These are phyloP conservation scores for Hypericum perforatum DNA, from an alignment of 345 rosid genomes.

Conservation along the genomic window DNA sequence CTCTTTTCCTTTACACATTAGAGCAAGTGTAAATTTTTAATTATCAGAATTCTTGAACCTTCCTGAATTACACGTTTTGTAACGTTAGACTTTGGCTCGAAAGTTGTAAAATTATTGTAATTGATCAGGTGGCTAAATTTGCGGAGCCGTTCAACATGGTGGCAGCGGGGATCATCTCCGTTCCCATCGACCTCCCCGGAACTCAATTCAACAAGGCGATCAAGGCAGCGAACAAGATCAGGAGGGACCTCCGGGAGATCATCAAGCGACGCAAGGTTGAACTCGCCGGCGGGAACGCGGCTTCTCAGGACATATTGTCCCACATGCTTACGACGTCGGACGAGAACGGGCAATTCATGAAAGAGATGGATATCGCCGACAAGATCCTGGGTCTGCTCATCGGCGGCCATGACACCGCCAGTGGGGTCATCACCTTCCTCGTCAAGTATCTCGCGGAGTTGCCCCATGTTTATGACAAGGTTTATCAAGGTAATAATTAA, in stretches of 20 bases:
- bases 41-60: too few relatives aligned
- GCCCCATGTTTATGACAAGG: constrained; percentile 10
- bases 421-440: constrained; percentile 15
- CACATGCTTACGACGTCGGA: constrained; percentile 12
- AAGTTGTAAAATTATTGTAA: too few relatives aligned
- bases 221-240: constrained; percentile 9
- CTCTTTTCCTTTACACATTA: too few relatives aligned
- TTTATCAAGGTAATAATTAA: constrained; percentile 7
- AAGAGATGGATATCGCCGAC: constrained; percentile 5
- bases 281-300: constrained; percentile 8
- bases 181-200: constrained; percentile 17
- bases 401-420: constrained; percentile 19
- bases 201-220: constrained; percentile 12
- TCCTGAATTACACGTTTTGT: too few relatives aligned
- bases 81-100: too few relatives aligned
- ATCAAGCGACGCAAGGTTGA: constrained; percentile 13
- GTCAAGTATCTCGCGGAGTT: constrained; percentile 17
- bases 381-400: constrained; percentile 14
- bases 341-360: constrained; percentile 11
- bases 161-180: constrained; percentile 14
- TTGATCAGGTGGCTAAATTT: constrained; percentile 1
- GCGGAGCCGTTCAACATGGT: constrained; percentile 11
- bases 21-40: too few relatives aligned
- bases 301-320: constrained; percentile 8
- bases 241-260: constrained; percentile 10